These are phyloP conservation scores for Chlorophyllum brunneum DNA, from an alignment of 768 basidiomycete species.

Conservation along the genomic window DNA sequence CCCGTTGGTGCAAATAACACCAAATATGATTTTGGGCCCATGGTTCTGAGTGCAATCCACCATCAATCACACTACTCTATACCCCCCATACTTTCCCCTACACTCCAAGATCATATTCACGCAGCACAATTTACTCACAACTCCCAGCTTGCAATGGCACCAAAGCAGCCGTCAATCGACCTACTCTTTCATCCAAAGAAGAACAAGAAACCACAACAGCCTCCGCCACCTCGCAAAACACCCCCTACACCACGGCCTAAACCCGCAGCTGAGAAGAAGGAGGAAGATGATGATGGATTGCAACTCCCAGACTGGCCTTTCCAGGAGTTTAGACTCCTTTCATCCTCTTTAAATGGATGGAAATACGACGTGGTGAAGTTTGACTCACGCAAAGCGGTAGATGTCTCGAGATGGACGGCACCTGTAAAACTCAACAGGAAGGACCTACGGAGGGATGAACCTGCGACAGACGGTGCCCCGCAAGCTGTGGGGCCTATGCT, in stretches of 20 bases:
- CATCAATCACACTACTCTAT: too few relatives aligned
- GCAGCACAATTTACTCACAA: background rate
- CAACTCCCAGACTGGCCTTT: conserved; percentile 65
- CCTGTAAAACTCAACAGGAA: conserved; percentile 90
- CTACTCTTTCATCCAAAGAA: conserved; percentile 71
- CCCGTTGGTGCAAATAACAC: too few relatives aligned
- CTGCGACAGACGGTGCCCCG: conserved; percentile 29
- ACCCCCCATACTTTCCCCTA: background rate
- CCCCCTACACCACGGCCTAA: conserved; percentile 37
- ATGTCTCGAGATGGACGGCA: conserved; percentile 61
- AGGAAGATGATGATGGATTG: conserved; percentile 46
- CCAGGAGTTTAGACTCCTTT: conserved; percentile 76
- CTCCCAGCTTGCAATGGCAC: conserved; percentile 31
- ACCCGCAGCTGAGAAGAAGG: conserved; percentile 19
- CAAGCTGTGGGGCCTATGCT: conserved; percentile 70
- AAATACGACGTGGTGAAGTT: conserved; percentile 94
- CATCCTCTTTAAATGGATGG: conserved; percentile 80
- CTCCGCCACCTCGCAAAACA: conserved; percentile 36
- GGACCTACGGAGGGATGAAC: conserved; percentile 57
- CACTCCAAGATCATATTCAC: background rate
- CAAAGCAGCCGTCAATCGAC: conserved; percentile 37
- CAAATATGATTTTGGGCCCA: too few relatives aligned
- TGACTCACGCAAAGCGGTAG: conserved; percentile 67
- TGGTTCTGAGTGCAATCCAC: too few relatives aligned
- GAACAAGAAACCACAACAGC: conserved; percentile 34